phyloP scores from a whole-genome alignment of 805 yeast genomes.

The Jamesozyma spencerorum region DNA sequence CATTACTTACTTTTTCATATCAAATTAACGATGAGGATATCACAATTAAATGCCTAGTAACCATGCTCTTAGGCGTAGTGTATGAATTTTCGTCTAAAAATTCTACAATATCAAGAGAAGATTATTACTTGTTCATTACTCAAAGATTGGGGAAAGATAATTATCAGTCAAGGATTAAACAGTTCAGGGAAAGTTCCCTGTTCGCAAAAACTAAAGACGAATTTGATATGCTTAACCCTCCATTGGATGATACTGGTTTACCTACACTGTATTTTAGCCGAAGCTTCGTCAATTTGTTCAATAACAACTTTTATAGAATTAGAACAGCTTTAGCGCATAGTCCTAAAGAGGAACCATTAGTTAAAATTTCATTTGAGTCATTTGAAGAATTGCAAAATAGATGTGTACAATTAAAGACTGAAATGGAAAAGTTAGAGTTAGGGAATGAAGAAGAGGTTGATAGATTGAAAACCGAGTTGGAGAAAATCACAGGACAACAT shows the following conservation, averaged over 20 bases:
- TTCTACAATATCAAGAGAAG: slow-evolving; percentile 48
- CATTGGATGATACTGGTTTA: slow-evolving; percentile 72
- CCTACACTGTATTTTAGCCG: slow-evolving; percentile 73
- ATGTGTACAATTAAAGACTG: slow-evolving; percentile 28
- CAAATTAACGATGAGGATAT: slow-evolving; percentile 42
- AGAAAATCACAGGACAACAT: slow-evolving; percentile 13
- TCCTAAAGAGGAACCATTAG: slow-evolving; percentile 64
- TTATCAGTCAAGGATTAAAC: slow-evolving; percentile 61
- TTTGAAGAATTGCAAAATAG: slow-evolving; percentile 34
- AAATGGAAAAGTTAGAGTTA: slow-evolving; percentile 27
- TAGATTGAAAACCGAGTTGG: slow-evolving; percentile 13
- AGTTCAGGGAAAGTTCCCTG: slow-evolving; percentile 50
- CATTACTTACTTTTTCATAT: slow-evolving; percentile 58
- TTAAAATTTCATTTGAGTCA: slow-evolving; percentile 50
- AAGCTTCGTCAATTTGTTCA: slow-evolving; percentile 53
- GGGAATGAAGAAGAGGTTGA: slow-evolving; percentile 17
- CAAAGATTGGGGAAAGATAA: slow-evolving; percentile 75
- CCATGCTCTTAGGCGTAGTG: slow-evolving; percentile 61
- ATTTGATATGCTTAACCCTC: slow-evolving; percentile 39
- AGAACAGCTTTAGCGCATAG: slow-evolving; percentile 62
- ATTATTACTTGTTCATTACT: slow-evolving; percentile 51
- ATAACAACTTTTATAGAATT: slow-evolving; percentile 61
- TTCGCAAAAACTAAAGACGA: slow-evolving; percentile 49
- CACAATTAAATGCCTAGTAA: slow-evolving; percentile 62
- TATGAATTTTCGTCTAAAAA: slow-evolving; percentile 70